Percentiles rank a stretch among this genome's conserved stretches.
Conservation (phyloP, 805 yeast genomes). For the Hemisphaericaspora nanyangensis region DNA sequence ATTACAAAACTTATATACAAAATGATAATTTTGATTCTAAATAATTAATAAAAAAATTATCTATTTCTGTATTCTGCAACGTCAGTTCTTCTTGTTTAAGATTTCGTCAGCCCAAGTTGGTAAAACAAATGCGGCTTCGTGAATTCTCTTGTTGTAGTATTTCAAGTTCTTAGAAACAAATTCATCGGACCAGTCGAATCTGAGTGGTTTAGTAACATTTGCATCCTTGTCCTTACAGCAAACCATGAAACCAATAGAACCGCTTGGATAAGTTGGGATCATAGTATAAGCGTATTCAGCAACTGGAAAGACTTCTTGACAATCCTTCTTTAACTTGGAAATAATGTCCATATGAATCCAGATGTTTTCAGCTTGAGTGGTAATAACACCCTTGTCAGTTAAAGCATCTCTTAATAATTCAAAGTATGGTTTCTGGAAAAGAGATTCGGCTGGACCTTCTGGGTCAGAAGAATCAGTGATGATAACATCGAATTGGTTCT, state of each 20-base stretch:
- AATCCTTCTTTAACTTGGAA: slow-evolving; percentile 75
- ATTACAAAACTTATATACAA: slow-evolving; percentile 1
- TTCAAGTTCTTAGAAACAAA: slow-evolving; percentile 63
- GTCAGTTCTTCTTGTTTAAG: slow-evolving; percentile 27
- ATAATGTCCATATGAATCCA: slow-evolving; percentile 89
- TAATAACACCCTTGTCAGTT: slow-evolving; percentile 84
- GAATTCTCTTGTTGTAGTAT: slow-evolving; percentile 83
- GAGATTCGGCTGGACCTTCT: slow-evolving; percentile 94
- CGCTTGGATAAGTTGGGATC: slow-evolving; percentile 96
- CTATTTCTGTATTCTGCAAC: background rate
- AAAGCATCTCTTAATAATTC: slow-evolving; percentile 80
- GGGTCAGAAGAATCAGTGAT: slow-evolving; percentile 98
- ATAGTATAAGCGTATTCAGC: slow-evolving; percentile 89
- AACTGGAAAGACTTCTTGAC: slow-evolving; percentile 81
- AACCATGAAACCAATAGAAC: slow-evolving; percentile 97
- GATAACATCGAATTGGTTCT: slow-evolving; percentile 88
- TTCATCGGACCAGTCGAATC: slow-evolving; percentile 54
- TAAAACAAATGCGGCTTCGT: slow-evolving; percentile 82
- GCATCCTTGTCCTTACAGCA: slow-evolving; percentile 73
- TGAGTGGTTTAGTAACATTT: slow-evolving; percentile 64
- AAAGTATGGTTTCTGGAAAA: slow-evolving; percentile 91
- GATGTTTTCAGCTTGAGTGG: slow-evolving; percentile 94
- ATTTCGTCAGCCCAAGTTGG: slow-evolving; percentile 80
- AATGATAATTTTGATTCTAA: background rate
- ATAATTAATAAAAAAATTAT: background rate